These are phyloP conservation scores for Xerocomus potaroensis DNA, from an alignment of 768 basidiomycete genomes.

Conservation along the genomic window DNA sequence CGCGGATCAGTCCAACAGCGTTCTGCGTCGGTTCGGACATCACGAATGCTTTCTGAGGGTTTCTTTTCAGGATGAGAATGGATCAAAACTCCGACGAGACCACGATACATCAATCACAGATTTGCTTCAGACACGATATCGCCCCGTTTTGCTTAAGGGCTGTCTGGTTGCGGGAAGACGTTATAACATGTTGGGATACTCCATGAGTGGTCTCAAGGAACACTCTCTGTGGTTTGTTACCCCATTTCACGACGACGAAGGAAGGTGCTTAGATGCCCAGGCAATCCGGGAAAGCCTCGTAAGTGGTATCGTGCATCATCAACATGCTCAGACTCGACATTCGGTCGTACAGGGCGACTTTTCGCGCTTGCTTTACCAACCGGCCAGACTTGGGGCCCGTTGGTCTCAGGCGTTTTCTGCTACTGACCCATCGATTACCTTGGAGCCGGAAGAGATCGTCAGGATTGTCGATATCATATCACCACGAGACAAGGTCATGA, in stretches of 20 bases:
- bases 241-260: slow-evolving; percentile 34
- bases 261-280: slow-evolving; percentile 19
- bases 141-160: slow-evolving; percentile 32
- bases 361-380: slow-evolving; percentile 32
- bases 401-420: slow-evolving; percentile 54
- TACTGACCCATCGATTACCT: slow-evolving; percentile 42
- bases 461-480: slow-evolving; percentile 30
- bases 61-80: slow-evolving; percentile 45
- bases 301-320: slow-evolving; percentile 5
- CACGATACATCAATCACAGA: slow-evolving; percentile 27
- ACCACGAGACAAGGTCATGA: slow-evolving; percentile 34
- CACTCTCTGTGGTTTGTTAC: slow-evolving; percentile 49
- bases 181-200: slow-evolving; percentile 48
- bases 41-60: slow-evolving; percentile 45
- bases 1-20: slow-evolving; percentile 35
- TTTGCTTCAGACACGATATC: slow-evolving; percentile 33
- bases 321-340: background rate
- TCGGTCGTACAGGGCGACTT: slow-evolving; percentile 35
- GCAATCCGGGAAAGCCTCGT: slow-evolving; percentile 35
- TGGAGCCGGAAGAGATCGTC: slow-evolving; percentile 34
- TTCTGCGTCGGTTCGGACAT: slow-evolving; percentile 34
- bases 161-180: slow-evolving; percentile 39
- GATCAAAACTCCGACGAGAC: slow-evolving; percentile 35
- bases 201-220: slow-evolving; percentile 48
- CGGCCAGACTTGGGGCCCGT: slow-evolving; percentile 49